Evolutionary conservation across 352 stramenopile genomes (phyloP).

Genomic region (Achlya hypogyna): DNA sequence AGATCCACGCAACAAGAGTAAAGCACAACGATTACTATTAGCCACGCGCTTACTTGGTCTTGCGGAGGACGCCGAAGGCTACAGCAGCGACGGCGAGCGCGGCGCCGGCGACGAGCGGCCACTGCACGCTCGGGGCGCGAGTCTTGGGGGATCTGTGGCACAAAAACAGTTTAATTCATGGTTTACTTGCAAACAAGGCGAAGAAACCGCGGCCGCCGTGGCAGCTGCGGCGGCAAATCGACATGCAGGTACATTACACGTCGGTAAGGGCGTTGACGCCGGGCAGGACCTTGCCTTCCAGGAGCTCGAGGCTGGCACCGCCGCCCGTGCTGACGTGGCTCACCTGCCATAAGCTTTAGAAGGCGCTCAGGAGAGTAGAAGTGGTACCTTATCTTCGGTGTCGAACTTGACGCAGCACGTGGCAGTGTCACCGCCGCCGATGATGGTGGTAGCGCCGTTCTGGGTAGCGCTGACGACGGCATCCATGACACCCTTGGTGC

Average conservation of each 20-base stretch:
- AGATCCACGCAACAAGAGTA: too few species aligned
- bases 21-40: too few species aligned
- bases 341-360: constrained; percentile 25
- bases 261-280: constrained; percentile 94
- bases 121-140: background rate
- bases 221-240: background rate
- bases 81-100: background rate
- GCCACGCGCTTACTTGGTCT: too few species aligned
- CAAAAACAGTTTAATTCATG: background rate
- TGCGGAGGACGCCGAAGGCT: background rate
- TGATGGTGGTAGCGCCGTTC: constrained; percentile 93
- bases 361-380: too few species aligned
- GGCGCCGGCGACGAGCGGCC: background rate
- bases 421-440: constrained; percentile 97
- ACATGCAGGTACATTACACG: constrained; percentile 36
- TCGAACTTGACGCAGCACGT: constrained; percentile 84
- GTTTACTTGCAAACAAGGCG: background rate
- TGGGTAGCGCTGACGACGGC: constrained; percentile 93
- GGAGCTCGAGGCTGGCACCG: constrained; percentile 93
- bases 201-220: too few species aligned
- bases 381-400: constrained; percentile 66
- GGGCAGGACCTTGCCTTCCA: constrained; percentile 98
- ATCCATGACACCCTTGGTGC: constrained; percentile 95
- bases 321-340: constrained; percentile 90
- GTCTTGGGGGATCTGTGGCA: background rate